These are phyloP conservation scores for Goffeauzyma gilvescens DNA, from an alignment of 768 basidiomycete species.

Conservation along the genomic window DNA sequence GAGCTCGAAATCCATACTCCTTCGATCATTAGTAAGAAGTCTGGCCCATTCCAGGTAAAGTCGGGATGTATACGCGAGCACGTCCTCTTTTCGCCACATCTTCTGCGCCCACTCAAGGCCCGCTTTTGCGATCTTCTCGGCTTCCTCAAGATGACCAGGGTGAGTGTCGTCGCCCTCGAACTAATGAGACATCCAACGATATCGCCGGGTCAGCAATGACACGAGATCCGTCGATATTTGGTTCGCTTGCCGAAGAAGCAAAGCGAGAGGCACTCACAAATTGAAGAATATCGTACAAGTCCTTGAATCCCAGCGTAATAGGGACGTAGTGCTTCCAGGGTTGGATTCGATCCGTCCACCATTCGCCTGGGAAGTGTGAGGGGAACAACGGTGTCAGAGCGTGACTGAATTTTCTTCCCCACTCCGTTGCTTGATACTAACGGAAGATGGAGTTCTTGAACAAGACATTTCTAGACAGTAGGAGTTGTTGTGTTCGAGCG, in stretches of 20 bases:
- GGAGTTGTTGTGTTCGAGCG: constrained; percentile 31
- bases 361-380: too few species aligned
- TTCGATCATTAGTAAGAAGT: constrained; percentile 16
- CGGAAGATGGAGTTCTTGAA: constrained; percentile 32
- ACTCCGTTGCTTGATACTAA: constrained; percentile 4
- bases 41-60: constrained; percentile 26
- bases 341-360: constrained; percentile 27
- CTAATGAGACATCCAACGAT: too few species aligned
- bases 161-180: constrained; percentile 21
- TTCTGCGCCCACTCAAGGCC: constrained; percentile 32
- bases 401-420: too few species aligned
- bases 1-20: constrained; percentile 2
- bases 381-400: too few species aligned
- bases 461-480: constrained; percentile 26
- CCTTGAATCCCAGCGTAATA: constrained; percentile 33
- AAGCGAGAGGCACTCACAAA: constrained; percentile 22
- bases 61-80: constrained; percentile 30
- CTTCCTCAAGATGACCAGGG: constrained; percentile 30
- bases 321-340: constrained; percentile 30
- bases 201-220: too few species aligned
- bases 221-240: too few species aligned
- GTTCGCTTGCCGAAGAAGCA: too few species aligned
- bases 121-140: constrained; percentile 29
- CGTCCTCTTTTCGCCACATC: constrained; percentile 30
- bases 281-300: constrained; percentile 33